A percentile compares a stretch with the other conserved stretches of the same genome.
These are phyloP conservation scores for Iris macrosiphon DNA, from an alignment of 106 monocot species.

Conservation along the genomic window DNA sequence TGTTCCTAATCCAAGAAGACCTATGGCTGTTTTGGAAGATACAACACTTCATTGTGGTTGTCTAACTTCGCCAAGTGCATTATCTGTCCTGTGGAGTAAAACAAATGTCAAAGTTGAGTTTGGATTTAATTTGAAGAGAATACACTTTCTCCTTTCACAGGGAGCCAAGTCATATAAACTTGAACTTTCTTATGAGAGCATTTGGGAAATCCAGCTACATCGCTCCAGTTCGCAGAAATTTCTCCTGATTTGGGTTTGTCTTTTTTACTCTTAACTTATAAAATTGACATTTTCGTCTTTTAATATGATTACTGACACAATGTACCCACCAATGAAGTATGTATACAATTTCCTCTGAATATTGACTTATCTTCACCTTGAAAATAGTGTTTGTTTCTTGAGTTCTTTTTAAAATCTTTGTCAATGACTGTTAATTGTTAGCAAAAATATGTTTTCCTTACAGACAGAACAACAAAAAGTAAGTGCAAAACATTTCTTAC, in stretches of 20 bases:
- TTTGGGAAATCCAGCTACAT: constrained; percentile 78
- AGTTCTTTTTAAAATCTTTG: too few relatives aligned
- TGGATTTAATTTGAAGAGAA: constrained; percentile 59
- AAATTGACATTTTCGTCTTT: too few relatives aligned
- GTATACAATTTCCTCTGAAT: too few relatives aligned
- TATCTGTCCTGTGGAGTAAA: constrained; percentile 46
- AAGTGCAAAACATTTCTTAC: too few relatives aligned
- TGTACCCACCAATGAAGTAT: too few relatives aligned
- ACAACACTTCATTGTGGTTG: constrained; percentile 53
- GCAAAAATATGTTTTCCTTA: too few relatives aligned
- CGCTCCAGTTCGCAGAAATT: constrained; percentile 27
- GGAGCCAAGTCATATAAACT: constrained; percentile 40
- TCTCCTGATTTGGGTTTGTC: constrained; percentile 59
- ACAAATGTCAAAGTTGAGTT: constrained; percentile 38
- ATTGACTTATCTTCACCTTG: too few relatives aligned
- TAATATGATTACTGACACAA: too few relatives aligned
- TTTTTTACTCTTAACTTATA: background rate
- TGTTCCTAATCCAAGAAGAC: constrained; percentile 46
- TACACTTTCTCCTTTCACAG: constrained; percentile 36
- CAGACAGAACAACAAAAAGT: too few relatives aligned
- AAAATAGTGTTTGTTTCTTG: too few relatives aligned
- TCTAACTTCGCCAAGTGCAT: constrained; percentile 20
- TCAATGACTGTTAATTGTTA: too few relatives aligned
- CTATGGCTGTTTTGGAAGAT: constrained; percentile 26
- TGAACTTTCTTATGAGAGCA: constrained; percentile 74